A percentile compares a stretch with the other conserved stretches of the same genome.
These are phyloP conservation scores for Pelargonium citronellum DNA, from an alignment of 441 rosid genomes.

Conservation along the genomic window DNA sequence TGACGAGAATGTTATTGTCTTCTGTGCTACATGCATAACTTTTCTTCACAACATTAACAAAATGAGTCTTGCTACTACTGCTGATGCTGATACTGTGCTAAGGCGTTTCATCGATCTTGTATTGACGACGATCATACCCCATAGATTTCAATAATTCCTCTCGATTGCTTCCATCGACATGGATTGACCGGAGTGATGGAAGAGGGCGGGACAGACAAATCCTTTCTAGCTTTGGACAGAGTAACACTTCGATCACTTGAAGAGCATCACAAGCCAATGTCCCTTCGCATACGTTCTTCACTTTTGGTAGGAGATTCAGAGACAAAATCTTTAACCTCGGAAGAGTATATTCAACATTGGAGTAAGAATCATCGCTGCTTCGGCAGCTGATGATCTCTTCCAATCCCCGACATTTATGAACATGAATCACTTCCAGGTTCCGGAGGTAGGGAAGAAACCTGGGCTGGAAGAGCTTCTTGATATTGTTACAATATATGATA, in stretches of 20 bases:
- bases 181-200: not conserved
- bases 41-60: too few relatives aligned
- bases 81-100: too few relatives aligned
- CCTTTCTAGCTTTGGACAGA: constrained; percentile 22
- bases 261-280: constrained; percentile 14
- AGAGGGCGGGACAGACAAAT: constrained; percentile 17
- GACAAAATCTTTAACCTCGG: constrained; percentile 14
- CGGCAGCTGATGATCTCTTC: constrained; percentile 22
- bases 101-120: not conserved
- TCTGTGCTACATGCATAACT: too few relatives aligned
- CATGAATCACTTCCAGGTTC: constrained; percentile 14
- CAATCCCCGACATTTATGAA: not conserved
- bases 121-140: not conserved
- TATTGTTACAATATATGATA: too few relatives aligned
- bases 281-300: constrained; percentile 18
- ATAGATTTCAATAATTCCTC: not conserved
- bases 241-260: not conserved
- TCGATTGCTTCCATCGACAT: not conserved
- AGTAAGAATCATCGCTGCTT: not conserved
- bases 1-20: too few relatives aligned
- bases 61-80: too few relatives aligned
- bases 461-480: too few relatives aligned
- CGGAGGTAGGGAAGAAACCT: constrained; percentile 15
- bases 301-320: not conserved
- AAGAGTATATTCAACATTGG: not conserved